Conservation (phyloP, 1,284 basidiomycete species). For the Pseudozyma tsukubaensis region DNA sequence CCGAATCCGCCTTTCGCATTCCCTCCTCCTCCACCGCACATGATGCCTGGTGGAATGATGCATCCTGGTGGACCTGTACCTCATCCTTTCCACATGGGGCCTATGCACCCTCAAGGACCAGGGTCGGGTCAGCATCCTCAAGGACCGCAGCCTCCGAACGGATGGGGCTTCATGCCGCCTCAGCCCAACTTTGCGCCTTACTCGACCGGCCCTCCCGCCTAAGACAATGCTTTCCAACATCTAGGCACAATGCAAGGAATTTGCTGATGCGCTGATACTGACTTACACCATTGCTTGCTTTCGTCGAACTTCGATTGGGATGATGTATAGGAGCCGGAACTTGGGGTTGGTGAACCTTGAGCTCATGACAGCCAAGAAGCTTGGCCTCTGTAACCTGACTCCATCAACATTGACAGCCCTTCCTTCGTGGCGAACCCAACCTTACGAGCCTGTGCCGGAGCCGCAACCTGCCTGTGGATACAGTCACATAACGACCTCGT, state of each 20-base stretch:
- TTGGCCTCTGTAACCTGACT: neutral
- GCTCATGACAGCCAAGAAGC: neutral
- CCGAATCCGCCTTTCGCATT: constrained; percentile 33
- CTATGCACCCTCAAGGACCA: constrained; percentile 17
- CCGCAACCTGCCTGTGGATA: neutral
- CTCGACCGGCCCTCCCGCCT: constrained; percentile 39
- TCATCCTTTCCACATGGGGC: constrained; percentile 37
- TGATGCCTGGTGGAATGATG: constrained; percentile 40
- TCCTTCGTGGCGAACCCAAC: neutral
- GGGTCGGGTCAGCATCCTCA: constrained; percentile 22
- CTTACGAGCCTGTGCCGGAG: neutral
- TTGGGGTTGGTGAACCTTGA: constrained; percentile 41
- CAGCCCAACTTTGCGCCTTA: constrained; percentile 36
- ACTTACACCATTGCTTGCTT: neutral
- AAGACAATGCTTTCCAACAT: neutral
- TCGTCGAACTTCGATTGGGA: neutral
- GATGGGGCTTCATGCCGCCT: constrained; percentile 32
- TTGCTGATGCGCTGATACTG: neutral
- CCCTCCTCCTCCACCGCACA: constrained; percentile 42
- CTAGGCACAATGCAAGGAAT: neutral
- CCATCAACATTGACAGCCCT: neutral
- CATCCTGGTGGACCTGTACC: constrained; percentile 21
- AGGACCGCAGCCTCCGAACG: constrained; percentile 11
- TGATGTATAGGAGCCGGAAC: constrained; percentile 39
- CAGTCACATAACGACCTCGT: neutral